Evolutionary conservation across 139 green algal species (phyloP).

Genomic region (Coelastrella sp.): DNA sequence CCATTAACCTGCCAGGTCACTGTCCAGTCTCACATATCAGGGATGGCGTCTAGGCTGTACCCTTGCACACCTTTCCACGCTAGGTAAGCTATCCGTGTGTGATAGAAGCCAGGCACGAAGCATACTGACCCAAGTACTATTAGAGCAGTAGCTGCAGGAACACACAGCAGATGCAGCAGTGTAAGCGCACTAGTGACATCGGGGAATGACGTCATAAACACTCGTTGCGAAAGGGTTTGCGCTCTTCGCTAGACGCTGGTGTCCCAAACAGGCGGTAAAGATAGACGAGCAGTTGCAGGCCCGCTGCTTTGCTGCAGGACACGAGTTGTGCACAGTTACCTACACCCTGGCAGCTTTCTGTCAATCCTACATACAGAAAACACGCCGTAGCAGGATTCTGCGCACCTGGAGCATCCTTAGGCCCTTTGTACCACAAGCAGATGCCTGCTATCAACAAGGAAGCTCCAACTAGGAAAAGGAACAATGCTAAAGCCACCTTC

Average conservation of each 20-base stretch:
- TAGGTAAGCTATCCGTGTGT: constrained; percentile 52
- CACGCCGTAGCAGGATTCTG: not conserved
- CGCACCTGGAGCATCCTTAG: not conserved
- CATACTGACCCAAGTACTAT: constrained; percentile 51
- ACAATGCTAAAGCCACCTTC: constrained; percentile 44
- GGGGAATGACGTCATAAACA: not conserved
- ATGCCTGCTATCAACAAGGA: constrained; percentile 31
- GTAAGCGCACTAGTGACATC: not conserved
- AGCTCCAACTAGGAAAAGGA: constrained; percentile 36
- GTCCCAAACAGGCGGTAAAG: too few relatives aligned
- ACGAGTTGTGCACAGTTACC: too few relatives aligned
- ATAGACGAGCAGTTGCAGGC: too few relatives aligned
- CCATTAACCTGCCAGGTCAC: not conserved
- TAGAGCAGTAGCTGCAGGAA: constrained; percentile 50
- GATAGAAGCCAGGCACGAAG: constrained; percentile 57
- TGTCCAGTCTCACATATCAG: constrained; percentile 41
- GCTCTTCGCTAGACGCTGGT: not conserved
- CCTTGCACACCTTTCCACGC: constrained; percentile 48
- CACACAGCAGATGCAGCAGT: not conserved
- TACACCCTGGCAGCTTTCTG: too few relatives aligned
- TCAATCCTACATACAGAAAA: not conserved
- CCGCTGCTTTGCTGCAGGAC: too few relatives aligned
- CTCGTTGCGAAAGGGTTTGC: not conserved
- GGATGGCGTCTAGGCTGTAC: constrained; percentile 55
- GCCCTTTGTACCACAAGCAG: constrained; percentile 24